Conservation (phyloP, 129 eudicot species). For the Erigeron canadensis region DNA sequence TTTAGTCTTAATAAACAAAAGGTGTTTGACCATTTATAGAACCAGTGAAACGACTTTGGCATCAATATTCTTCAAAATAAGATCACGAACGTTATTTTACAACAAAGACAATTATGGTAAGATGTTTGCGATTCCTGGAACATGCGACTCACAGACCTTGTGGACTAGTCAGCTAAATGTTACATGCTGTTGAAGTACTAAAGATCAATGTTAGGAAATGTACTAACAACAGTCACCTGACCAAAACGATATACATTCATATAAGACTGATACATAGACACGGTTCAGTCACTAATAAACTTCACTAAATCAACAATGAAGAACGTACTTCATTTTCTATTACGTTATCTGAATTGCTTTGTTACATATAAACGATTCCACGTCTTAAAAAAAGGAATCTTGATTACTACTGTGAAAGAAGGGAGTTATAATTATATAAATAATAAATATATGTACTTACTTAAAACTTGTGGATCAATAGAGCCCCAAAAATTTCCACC, state of each 20-base stretch:
- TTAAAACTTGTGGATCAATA: slow-evolving; percentile 42
- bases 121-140: too few relatives aligned
- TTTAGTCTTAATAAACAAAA: slow-evolving; percentile 1
- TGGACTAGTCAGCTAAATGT: too few relatives aligned
- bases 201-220: too few relatives aligned
- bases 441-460: slow-evolving; percentile 16
- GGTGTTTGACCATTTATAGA: slow-evolving; percentile 7
- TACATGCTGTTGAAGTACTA: too few relatives aligned
- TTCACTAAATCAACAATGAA: too few relatives aligned
- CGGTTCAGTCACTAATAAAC: too few relatives aligned
- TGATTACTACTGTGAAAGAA: slow-evolving; percentile 14
- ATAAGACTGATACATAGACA: too few relatives aligned
- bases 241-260: too few relatives aligned
- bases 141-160: too few relatives aligned
- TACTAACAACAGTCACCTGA: too few relatives aligned
- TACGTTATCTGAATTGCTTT: neutral
- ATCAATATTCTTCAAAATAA: neutral
- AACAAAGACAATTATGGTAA: too few relatives aligned
- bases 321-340: neutral
- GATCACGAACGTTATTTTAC: too few relatives aligned
- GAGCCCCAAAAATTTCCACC: slow-evolving; percentile 81
- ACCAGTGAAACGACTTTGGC: neutral
- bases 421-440: neutral
- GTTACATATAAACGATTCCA: slow-evolving; percentile 12
- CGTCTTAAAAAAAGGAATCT: slow-evolving; percentile 13